Base-by-base conservation (phyloP, 108 stramenopile species). In the Bacterosira constricta region DNA sequence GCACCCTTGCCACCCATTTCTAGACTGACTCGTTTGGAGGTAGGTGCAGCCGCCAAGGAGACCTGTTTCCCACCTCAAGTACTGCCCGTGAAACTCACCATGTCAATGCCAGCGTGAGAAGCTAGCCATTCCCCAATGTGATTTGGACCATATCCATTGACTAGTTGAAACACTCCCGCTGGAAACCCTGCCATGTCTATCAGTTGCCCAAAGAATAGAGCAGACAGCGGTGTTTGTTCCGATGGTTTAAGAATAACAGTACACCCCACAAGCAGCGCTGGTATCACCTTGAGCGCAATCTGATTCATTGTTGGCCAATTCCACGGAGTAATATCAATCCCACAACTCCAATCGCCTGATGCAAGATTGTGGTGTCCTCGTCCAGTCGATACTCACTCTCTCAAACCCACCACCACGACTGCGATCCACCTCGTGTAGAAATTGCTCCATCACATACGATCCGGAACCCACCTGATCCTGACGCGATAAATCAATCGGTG, bases 301-400 rank as follows among this genome's bases (percentile, higher is more conserved):
- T 89, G 88, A 42, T 86, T 68, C 18, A 89, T 70, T n/a, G n/a
- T n/a, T 2, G 91, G 89, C 29, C 80, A 93, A 77, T 93, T 93
- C 89, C 88, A 93, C 41, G 91, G 91, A 23, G 79, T 75, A 58
- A 91, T 83, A 1, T 45, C 44, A 45, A 45, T 18, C 17, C 44
- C 44, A 45, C 44, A 15, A 45, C 44, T 3, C 53, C 53, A 3
- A 55, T 23, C 21, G 53, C 21, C 11, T 55, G 21, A 3, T 7
- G 25, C 25, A 18, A n/a, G 3, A 55, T 55, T 13, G 21, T 2
- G 6, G 53, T 55, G 53, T 55, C 41, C 41, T 42, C 41, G 41
- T 42, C 41, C 13, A 13, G 41, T 13, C 13, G 41, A 42, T 42
- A 42, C 13, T 12, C 41, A 42, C 13, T 13, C 41, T 42, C n/a